Base-by-base conservation (phyloP, 345 rosid genomes). In the Trapa bicornis region DNA sequence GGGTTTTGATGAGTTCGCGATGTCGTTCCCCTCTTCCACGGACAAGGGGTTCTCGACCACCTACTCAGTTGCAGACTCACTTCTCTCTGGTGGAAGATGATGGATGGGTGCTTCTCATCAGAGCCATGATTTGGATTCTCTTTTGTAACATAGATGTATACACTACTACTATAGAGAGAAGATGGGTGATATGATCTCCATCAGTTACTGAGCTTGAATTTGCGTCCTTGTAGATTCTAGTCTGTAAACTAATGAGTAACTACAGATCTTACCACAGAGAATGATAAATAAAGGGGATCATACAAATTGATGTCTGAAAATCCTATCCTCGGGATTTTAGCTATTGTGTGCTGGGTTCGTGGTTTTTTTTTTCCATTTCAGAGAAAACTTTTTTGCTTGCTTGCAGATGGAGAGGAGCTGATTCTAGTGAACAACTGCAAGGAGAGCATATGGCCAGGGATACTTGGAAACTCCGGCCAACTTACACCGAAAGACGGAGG, bases 361-460 rank as follows among this genome's bases (percentile, higher is more conserved):
- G 29, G 29, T 22, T 22, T 22, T 22, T 22, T 22, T 22, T 22
- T 22, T 22, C 29, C 29, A 22, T 22, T 22, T 22, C 29, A 22
- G 29, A 22, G 29, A 22, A 22, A 22, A 22, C 29, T 22, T 22
- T 22, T 45, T 67, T 67, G 70, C 14, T 32, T 69, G 35, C 33
- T 29, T 22, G 75, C 70, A 72, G 75, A 67, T 72, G 75, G 75
- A 61, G 62, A 41, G 47, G 66, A 67, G 12, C 62, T 81, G 22
- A 76, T 76, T 45, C 32, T 81, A 1, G 82, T 76, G 54, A 81
- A 81, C 73, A 78, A 78, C 70, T 81, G 85, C 75, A 74, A 76
- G 4, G 82, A 81, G 17, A 74, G 73, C 76, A 50, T 81, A 54
- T 81, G 85, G 85, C 82, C 85, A 0, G 85, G 80, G 61, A 32